A percentile compares a stretch with the other conserved stretches of the same genome.
Conservation (phyloP, 2,329 filamentous ascomycete genomes). For the Cyphellophora attinorum region DNA sequence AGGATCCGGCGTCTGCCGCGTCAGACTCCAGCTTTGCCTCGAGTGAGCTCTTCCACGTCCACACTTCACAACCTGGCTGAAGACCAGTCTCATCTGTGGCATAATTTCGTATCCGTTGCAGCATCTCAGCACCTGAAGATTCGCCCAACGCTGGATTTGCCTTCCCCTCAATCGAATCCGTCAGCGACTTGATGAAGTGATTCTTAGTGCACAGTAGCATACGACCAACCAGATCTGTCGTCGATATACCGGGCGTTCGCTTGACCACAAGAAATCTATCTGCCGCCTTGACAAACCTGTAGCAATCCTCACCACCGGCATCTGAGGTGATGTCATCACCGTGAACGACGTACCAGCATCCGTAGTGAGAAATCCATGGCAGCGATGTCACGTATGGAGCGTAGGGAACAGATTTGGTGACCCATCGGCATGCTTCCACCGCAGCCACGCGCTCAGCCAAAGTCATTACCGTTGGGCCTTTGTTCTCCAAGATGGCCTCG, state of each 20-base stretch:
- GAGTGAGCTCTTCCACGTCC: constrained; percentile 58
- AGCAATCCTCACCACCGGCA: constrained; percentile 87
- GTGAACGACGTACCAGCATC: constrained; percentile 91
- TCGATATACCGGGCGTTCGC: constrained; percentile 90
- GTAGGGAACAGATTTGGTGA: constrained; percentile 69
- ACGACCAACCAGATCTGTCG: constrained; percentile 92
- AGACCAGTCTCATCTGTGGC: constrained; percentile 77
- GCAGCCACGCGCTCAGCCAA: constrained; percentile 80
- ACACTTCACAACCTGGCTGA: constrained; percentile 71
- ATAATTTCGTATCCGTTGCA: constrained; percentile 70
- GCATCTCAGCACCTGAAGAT: constrained; percentile 57
- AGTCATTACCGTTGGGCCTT: constrained; percentile 96
- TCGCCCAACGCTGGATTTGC: constrained; percentile 55
- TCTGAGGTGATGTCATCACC: constrained; percentile 97
- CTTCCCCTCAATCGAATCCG: constrained; percentile 56
- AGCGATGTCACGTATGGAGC: constrained; percentile 93
- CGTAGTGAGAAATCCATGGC: constrained; percentile 89
- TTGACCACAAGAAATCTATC: constrained; percentile 94
- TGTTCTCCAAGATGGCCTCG: constrained; percentile 90
- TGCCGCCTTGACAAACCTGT: constrained; percentile 92
- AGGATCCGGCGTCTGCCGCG: constrained; percentile 53
- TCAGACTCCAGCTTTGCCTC: constrained; percentile 26
- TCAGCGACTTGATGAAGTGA: constrained; percentile 81
- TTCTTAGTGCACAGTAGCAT: constrained; percentile 94
- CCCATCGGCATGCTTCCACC: constrained; percentile 91